Conservation (phyloP, 345 rosid species). For the Ailanthus altissimus region DNA sequence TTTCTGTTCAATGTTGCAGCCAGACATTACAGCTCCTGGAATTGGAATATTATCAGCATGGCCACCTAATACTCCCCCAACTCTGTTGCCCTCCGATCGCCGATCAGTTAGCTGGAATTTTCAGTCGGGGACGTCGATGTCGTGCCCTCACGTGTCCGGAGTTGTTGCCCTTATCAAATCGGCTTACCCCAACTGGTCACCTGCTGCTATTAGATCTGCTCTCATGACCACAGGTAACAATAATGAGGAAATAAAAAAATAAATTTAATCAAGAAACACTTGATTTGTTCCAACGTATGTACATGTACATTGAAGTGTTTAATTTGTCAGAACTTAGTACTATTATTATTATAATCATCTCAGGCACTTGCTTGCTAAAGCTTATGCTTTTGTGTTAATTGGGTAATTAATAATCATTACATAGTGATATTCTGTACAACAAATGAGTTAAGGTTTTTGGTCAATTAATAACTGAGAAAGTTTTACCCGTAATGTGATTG, state of each 20-base stretch:
- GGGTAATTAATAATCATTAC: no score
- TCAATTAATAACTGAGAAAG: no score
- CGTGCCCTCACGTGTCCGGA: conserved; percentile 77
- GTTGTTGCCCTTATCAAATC: conserved; percentile 64
- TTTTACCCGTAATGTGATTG: no score
- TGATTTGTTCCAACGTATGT: background rate
- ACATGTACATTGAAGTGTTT: no score
- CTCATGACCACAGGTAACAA: conserved; percentile 66
- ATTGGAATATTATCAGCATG: conserved; percentile 69
- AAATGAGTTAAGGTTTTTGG: no score
- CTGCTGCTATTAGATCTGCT: conserved; percentile 71
- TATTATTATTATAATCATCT: no score
- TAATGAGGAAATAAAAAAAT: background rate
- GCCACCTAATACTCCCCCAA: conserved; percentile 62
- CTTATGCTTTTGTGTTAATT: no score
- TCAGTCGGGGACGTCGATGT: conserved; percentile 73
- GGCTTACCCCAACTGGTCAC: conserved; percentile 67
- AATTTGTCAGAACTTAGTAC: no score
- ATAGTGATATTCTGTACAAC: no score
- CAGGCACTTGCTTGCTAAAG: no score
- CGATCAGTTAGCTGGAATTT: conserved; percentile 57
- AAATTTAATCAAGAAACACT: background rate
- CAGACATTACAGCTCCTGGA: conserved; percentile 74
- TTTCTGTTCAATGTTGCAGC: conserved; percentile 36
- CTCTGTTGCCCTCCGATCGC: conserved; percentile 27